Conservation (phyloP, 148 eudicot genomes). For the Agrostemma githago region DNA sequence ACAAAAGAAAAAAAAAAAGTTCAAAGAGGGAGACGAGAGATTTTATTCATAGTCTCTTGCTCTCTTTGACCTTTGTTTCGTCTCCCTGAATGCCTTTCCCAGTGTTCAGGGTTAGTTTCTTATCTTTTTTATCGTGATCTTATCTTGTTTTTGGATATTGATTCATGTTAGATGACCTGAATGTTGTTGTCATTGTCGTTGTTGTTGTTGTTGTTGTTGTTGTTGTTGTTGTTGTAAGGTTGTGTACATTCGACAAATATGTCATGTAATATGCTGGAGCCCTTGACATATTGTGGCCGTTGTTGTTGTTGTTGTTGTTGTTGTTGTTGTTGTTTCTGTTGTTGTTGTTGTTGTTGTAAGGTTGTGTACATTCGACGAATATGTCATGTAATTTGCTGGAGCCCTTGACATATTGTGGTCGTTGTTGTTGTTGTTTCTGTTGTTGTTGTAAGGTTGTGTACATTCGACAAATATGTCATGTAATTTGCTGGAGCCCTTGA, state of each 20-base stretch:
- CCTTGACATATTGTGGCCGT: too few relatives aligned
- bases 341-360: not conserved
- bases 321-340: not conserved
- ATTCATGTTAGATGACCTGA: too few relatives aligned
- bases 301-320: too few relatives aligned
- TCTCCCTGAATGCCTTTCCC: constrained; percentile 87
- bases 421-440: not conserved
- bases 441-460: not conserved
- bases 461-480: not conserved
- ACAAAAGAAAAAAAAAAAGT: constrained; percentile 8
- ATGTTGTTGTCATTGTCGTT: not conserved
- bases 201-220: not conserved
- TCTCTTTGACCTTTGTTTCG: constrained; percentile 48
- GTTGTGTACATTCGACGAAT: not conserved
- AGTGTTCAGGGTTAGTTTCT: constrained; percentile 61
- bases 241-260: not conserved
- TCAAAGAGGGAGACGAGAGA: constrained; percentile 22
- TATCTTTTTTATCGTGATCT: not conserved
- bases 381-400: too few relatives aligned
- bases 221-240: not conserved
- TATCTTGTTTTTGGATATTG: too few relatives aligned
- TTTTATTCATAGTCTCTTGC: constrained; percentile 34
- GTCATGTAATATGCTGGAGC: too few relatives aligned
- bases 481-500: too few relatives aligned
- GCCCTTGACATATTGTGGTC: too few relatives aligned